These are phyloP conservation scores for Fusarium secorum DNA, from an alignment of 2,329 filamentous ascomycete species.

Conservation along the genomic window DNA sequence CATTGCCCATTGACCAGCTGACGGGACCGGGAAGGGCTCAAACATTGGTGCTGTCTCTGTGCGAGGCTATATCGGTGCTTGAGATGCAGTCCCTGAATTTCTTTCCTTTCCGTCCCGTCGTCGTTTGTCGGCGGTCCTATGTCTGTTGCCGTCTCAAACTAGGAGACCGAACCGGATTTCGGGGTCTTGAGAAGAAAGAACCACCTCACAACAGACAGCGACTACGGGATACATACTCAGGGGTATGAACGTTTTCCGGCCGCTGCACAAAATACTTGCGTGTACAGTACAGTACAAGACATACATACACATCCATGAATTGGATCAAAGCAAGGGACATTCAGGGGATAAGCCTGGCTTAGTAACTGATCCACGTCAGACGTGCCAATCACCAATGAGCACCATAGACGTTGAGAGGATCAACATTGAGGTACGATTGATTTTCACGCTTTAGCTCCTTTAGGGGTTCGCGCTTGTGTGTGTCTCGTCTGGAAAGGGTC, in stretches of 20 bases:
- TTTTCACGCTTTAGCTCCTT: conserved; percentile 34
- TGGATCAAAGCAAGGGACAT: conserved; percentile 30
- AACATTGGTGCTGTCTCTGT: conserved; percentile 33
- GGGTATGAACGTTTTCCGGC: conserved; percentile 10
- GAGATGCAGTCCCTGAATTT: conserved; percentile 31
- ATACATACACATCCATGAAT: conserved; percentile 2
- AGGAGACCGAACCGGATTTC: conserved; percentile 23
- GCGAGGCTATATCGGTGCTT: conserved; percentile 16
- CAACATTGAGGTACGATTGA: conserved; percentile 37
- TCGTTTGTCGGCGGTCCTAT: conserved; percentile 7
- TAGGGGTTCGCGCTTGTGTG: conserved; percentile 26
- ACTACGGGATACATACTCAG: conserved; percentile 3
- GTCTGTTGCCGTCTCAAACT: conserved; percentile 17
- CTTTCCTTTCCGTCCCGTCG: conserved; percentile 20
- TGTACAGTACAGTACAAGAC: conserved; percentile 8
- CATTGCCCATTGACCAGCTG: conserved; percentile 27
- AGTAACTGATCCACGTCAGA: conserved; percentile 19
- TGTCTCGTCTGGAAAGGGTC: conserved; percentile 26
- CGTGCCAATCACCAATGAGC: conserved; percentile 23
- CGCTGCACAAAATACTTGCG: conserved; percentile 31
- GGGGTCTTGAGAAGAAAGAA: conserved; percentile 15
- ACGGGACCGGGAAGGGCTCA: conserved; percentile 17
- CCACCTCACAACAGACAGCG: not conserved
- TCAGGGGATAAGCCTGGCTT: conserved; percentile 22
- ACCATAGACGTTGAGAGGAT: conserved; percentile 26